Percentiles rank a stretch among this genome's conserved stretches.
Evolutionary conservation across 2,329 filamentous ascomycete species (phyloP).

Genomic region (Lecanicillium sp.): DNA sequence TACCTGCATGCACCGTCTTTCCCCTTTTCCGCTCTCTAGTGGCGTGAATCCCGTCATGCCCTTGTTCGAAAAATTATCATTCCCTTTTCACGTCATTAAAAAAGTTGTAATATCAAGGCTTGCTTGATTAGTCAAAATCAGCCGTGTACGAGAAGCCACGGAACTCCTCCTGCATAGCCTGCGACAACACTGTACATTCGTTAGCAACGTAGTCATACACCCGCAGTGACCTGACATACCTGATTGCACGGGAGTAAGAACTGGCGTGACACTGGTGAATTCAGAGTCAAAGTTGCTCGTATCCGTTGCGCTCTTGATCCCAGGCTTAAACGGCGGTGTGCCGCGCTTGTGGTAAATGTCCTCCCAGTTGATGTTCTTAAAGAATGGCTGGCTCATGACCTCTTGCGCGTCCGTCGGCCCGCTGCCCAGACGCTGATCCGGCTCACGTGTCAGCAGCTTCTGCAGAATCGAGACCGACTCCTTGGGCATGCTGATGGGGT

Average conservation of each 20-base stretch:
- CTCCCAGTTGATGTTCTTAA: constrained; percentile 96
- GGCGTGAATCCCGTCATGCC: background rate
- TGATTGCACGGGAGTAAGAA: constrained; percentile 93
- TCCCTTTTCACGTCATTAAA: constrained; percentile 3
- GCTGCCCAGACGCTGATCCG: constrained; percentile 84
- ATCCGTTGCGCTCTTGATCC: constrained; percentile 86
- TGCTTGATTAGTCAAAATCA: constrained; percentile 63
- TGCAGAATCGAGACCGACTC: constrained; percentile 97
- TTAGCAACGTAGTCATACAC: constrained; percentile 7
- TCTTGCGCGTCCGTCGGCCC: constrained; percentile 97
- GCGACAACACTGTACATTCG: constrained; percentile 67
- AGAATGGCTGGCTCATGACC: constrained; percentile 98
- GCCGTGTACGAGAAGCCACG: constrained; percentile 96
- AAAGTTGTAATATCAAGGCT: constrained; percentile 11
- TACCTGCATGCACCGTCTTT: background rate
- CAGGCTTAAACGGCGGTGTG: constrained; percentile 80
- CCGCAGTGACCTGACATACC: constrained; percentile 53
- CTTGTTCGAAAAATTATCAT: constrained; percentile 2
- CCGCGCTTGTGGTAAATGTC: constrained; percentile 96
- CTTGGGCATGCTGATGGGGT: constrained; percentile 97
- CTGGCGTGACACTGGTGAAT: constrained; percentile 96
- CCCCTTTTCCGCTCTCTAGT: background rate
- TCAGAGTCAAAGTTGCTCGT: constrained; percentile 99
- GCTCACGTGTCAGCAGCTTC: constrained; percentile 92
- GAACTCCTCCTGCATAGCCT: constrained; percentile 99